Base-by-base conservation (phyloP, 306 rosid species). In the Geum urbanum region DNA sequence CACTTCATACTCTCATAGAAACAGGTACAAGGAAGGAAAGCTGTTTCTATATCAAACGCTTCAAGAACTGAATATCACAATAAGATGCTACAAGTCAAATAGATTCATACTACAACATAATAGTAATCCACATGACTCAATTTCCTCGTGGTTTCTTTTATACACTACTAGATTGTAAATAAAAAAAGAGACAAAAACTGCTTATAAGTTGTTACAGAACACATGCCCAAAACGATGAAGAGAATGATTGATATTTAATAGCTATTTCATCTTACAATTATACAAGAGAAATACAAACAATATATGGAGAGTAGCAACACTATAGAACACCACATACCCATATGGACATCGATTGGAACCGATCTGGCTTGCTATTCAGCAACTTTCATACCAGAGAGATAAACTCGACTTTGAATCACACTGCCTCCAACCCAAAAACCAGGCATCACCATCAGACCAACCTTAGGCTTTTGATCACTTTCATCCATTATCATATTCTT, bases 381-480 rank as follows among this genome's bases (percentile, higher is more conserved):
- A 47, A 86, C 92, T 83, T 86, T 95, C 89, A 95, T 81, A 73
- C 96, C 96, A 9, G 97, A 83, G 77, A 95, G 99, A 79, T 91
- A 95, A 64, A 95, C 99, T 84, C 79, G 86, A 78, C 99, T 87
- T 81, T 91, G 99, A 76, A 95, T 86, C 77, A 87, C 92, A 73
- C 91, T 87, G 70, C 92, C 96, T 32, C 95, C 95, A 6, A 91
- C 81, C 80, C 79, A 83, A 77, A 95, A 95, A 69, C 97, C 99
- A 55, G 99, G 99, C 97, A 95, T 91, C 46, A 95, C 90, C 99
- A 95, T 89, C 61, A 95, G 82, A 35, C 99, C 99, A 61, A 95
- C 97, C 76, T 79, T 86, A 0, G 96, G 97, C 68, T 87, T 95
- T 70, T 79, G 80, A 43, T 83, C 90, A 43, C 65, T 82, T 77